Conservation (phyloP, 148 eudicot species). For the Hydrangea macrophylla region DNA sequence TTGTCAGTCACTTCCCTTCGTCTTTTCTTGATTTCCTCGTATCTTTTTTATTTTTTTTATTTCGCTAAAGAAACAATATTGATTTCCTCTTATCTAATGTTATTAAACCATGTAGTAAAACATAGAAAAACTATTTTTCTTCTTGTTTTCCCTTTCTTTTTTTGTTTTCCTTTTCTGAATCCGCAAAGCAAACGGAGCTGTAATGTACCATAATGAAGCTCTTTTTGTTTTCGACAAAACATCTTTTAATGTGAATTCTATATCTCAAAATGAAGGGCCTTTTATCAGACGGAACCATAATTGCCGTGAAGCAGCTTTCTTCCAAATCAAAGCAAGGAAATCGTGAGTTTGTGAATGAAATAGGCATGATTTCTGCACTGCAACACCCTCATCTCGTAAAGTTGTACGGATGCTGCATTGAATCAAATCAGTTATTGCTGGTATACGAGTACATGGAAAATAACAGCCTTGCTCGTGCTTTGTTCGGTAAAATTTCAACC, state of each 20-base stretch:
- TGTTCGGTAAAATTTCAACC: constrained; percentile 27
- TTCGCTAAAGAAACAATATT: no score
- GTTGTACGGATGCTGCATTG: constrained; percentile 41
- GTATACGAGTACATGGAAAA: constrained; percentile 47
- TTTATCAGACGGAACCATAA: constrained; percentile 30
- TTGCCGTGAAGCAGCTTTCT: constrained; percentile 51
- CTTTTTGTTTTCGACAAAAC: not conserved
- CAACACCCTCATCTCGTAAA: constrained; percentile 50
- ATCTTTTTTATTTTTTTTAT: no score
- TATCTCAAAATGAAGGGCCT: constrained; percentile 23
- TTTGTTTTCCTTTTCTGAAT: no score
- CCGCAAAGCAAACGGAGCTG: no score
- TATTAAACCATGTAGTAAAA: no score
- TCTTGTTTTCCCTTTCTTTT: no score
- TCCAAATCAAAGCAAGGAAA: constrained; percentile 47
- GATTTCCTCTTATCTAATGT: no score
- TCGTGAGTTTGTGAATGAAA: constrained; percentile 44
- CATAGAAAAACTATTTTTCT: no score
- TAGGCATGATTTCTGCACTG: constrained; percentile 47
- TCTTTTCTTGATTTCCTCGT: no score
- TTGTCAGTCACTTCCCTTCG: no score
- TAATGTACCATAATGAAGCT: not conserved
- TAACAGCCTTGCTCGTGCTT: constrained; percentile 39
- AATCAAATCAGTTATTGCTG: constrained; percentile 34
- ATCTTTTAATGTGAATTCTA: not conserved